A percentile compares a stretch with the other conserved stretches of the same genome.
These are phyloP conservation scores for Ustilago lituana DNA, from an alignment of 1,284 basidiomycete genomes.

Conservation along the genomic window DNA sequence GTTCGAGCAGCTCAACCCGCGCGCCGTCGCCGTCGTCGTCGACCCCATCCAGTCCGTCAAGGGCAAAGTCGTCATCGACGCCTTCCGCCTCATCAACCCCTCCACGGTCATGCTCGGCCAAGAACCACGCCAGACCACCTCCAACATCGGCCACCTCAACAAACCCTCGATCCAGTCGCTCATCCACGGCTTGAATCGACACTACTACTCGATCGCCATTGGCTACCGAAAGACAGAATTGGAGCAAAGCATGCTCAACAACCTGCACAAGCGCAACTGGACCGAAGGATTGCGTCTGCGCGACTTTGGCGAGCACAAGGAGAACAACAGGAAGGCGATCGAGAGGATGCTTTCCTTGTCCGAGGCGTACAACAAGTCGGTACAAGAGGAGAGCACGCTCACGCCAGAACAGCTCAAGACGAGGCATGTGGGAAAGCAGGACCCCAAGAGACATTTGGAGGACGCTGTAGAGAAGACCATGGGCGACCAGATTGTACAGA, in stretches of 20 bases:
- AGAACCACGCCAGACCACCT: conserved; percentile 96
- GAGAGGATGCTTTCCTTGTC: conserved; percentile 63
- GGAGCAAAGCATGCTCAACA: conserved; percentile 67
- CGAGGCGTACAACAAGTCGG: conserved; percentile 67
- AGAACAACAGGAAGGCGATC: conserved; percentile 63
- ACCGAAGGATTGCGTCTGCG: conserved; percentile 63
- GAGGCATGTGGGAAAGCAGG: conserved; percentile 66
- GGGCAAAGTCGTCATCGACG: conserved; percentile 90
- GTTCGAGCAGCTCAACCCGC: conserved; percentile 92
- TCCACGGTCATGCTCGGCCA: conserved; percentile 74
- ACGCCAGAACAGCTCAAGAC: conserved; percentile 65
- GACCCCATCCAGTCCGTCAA: conserved; percentile 99
- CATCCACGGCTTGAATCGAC: conserved; percentile 67
- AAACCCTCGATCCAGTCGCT: conserved; percentile 92
- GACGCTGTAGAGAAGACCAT: conserved; percentile 65
- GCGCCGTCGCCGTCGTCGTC: conserved; percentile 96
- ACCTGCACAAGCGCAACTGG: conserved; percentile 67
- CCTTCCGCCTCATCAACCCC: conserved; percentile 77
- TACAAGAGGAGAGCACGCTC: conserved; percentile 63
- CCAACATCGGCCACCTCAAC: conserved; percentile 97
- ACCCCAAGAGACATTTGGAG: conserved; percentile 66
- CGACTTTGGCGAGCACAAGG: conserved; percentile 65
- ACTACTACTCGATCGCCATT: conserved; percentile 67
- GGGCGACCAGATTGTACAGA: conserved; percentile 67
- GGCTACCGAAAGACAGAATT: conserved; percentile 67